Conservation (phyloP, 768 basidiomycete genomes). For the Suillus paluster region DNA sequence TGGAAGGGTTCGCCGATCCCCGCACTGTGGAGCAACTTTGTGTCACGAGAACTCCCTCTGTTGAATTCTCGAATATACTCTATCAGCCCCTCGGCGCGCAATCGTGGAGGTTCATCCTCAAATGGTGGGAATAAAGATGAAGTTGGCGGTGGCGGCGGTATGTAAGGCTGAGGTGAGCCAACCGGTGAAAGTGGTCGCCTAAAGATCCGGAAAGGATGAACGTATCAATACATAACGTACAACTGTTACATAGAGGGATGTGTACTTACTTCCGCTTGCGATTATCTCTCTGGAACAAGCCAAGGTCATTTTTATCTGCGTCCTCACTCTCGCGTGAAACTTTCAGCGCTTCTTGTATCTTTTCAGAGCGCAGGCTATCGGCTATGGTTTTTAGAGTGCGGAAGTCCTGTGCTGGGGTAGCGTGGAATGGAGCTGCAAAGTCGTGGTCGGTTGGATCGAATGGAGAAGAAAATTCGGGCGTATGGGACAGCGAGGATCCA, state of each 20-base stretch:
- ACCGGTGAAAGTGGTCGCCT: conserved; percentile 59
- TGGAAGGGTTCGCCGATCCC: conserved; percentile 3
- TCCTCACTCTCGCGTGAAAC: conserved; percentile 59
- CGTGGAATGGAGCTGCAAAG: conserved; percentile 31
- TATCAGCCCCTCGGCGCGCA: conserved; percentile 51
- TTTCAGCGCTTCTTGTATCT: conserved; percentile 61
- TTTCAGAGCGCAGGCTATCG: conserved; percentile 52
- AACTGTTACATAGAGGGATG: neutral
- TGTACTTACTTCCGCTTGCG: conserved; percentile 60
- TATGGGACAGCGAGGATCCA: conserved; percentile 25
- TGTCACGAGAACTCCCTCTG: conserved; percentile 24
- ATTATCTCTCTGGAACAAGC: conserved; percentile 48
- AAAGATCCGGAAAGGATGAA: conserved; percentile 6
- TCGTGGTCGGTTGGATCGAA: conserved; percentile 35
- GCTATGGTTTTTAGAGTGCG: conserved; percentile 50
- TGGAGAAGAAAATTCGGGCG: conserved; percentile 29
- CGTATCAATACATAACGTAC: neutral
- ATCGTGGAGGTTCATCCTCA: conserved; percentile 39
- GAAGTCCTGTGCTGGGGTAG: conserved; percentile 44
- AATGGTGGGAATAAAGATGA: conserved; percentile 47
- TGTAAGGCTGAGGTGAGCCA: conserved; percentile 62
- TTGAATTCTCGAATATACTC: conserved; percentile 67
- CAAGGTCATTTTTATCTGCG: conserved; percentile 54
- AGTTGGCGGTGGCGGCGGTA: conserved; percentile 42
- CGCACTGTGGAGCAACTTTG: neutral